Evolutionary conservation across 148 eudicot genomes (phyloP), one percentile per base, ranked within the genome.

Genomic region (Hydrangea macrophylla): DNA sequence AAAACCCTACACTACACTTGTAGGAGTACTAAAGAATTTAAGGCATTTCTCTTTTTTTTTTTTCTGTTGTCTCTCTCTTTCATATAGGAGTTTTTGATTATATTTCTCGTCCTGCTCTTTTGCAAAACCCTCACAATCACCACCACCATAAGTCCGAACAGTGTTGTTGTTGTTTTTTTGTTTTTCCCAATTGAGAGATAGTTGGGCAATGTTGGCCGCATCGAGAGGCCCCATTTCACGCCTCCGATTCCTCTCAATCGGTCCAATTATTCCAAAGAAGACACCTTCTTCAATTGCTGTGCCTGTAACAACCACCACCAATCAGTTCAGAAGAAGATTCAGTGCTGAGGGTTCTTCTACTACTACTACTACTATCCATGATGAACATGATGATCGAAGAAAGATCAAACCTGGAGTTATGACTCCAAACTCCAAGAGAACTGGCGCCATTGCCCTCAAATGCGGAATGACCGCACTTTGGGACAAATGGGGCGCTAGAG

Each of bases 401-500:
- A 61, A n/a, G n/a, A n/a, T 82, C 2, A 85, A 83, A 48, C 73
- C 84, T 1, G 77, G 94, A 35, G 73, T 78, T 0, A 94, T 94
- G 98, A 75, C 72, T 24, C 80, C 80, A n/a, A 59, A 75, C 0
- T 94, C 98, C 18, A 85, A 48, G 55, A 71, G 98, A 58, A 90
- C 92, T 11, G 98, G 98, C 0, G 71, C 79, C 22, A 86, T 94
- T 24, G 98, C 92, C 18, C 76, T 94, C 17, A 94, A 94, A 72
- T 94, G 98, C 71, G 97, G 98, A 56, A 90, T 94, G 98, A 82
- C 81, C 54, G 97, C 92, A 0, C 69, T 88, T 66, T 94, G 98
- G 98, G 98, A 94, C 57, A 94, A 90, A 69, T 94, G 98, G 98
- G 98, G 98, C 8, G 83, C 79, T 3, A 78, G 96, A 55, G 82